These are phyloP conservation scores for Capsella rubella DNA, from an alignment of 441 rosid species.

Conservation along the genomic window DNA sequence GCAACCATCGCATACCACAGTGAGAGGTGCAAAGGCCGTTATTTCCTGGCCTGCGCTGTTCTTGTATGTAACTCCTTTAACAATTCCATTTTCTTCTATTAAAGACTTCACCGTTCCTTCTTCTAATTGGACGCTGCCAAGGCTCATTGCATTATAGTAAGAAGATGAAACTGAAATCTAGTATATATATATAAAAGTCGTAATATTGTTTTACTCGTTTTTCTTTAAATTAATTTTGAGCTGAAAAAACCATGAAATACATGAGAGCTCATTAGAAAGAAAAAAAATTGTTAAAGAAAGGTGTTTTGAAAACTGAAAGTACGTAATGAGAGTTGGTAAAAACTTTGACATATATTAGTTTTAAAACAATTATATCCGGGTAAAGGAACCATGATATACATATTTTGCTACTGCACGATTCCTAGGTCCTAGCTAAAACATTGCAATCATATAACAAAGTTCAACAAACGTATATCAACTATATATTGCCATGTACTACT, in stretches of 20 bases:
- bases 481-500: background rate
- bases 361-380: background rate
- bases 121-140: conserved; percentile 59
- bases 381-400: background rate
- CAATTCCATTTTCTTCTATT: conserved; percentile 69
- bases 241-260: background rate
- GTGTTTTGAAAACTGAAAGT: no score
- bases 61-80: conserved; percentile 75
- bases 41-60: conserved; percentile 53
- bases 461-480: background rate
- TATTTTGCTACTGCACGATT: background rate
- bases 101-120: conserved; percentile 80
- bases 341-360: background rate
- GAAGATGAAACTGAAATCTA: background rate
- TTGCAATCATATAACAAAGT: no score
- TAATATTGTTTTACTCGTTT: background rate
- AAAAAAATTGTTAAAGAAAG: no score
- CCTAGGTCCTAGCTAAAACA: no score
- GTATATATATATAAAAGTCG: background rate
- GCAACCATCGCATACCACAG: conserved; percentile 84
- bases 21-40: conserved; percentile 68
- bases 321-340: no score
- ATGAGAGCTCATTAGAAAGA: background rate
- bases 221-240: background rate
- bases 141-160: background rate